A percentile compares a stretch with the other conserved stretches of the same genome.
Evolutionary conservation across 1,284 basidiomycete genomes (phyloP).

Genomic region (Marasmius fiardii): DNA sequence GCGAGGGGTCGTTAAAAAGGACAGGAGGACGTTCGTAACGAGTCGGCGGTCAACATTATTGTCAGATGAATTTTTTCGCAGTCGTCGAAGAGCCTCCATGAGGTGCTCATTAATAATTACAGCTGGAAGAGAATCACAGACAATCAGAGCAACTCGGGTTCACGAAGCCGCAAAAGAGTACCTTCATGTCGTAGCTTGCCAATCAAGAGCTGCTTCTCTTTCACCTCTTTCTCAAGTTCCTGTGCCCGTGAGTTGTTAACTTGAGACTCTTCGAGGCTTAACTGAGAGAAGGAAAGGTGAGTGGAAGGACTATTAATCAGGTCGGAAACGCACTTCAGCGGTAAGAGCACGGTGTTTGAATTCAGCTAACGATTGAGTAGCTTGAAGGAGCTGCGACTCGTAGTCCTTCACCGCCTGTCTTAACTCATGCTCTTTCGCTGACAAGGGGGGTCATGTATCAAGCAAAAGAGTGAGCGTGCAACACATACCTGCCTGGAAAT

Average conservation of each 20-base stretch:
- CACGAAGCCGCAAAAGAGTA: constrained; percentile 28
- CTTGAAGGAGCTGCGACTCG: constrained; percentile 68
- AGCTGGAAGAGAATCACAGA: constrained; percentile 42
- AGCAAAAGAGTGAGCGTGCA: constrained; percentile 8
- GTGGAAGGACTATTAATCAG: constrained; percentile 11
- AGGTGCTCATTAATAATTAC: constrained; percentile 98
- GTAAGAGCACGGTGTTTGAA: constrained; percentile 83
- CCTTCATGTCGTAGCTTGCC: constrained; percentile 94
- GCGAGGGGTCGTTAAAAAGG: constrained; percentile 88
- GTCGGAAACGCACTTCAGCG: constrained; percentile 64
- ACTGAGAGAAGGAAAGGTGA: constrained; percentile 28
- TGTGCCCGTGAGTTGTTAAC: constrained; percentile 63
- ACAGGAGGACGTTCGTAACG: constrained; percentile 93
- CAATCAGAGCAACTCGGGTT: constrained; percentile 2
- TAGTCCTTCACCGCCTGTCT: constrained; percentile 79
- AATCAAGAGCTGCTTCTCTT: constrained; percentile 91
- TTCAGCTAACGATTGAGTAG: constrained; percentile 76
- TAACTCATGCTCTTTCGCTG: constrained; percentile 76
- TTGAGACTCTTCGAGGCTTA: constrained; percentile 72
- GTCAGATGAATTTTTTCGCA: constrained; percentile 83
- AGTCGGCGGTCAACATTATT: constrained; percentile 91
- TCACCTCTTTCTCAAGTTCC: constrained; percentile 84
- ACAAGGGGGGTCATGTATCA: constrained; percentile 16
- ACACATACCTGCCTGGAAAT: constrained; percentile 89
- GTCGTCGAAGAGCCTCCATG: constrained; percentile 92